Base-by-base conservation (phyloP, 2,329 filamentous ascomycete genomes). In the Dissoconium aciculare region DNA sequence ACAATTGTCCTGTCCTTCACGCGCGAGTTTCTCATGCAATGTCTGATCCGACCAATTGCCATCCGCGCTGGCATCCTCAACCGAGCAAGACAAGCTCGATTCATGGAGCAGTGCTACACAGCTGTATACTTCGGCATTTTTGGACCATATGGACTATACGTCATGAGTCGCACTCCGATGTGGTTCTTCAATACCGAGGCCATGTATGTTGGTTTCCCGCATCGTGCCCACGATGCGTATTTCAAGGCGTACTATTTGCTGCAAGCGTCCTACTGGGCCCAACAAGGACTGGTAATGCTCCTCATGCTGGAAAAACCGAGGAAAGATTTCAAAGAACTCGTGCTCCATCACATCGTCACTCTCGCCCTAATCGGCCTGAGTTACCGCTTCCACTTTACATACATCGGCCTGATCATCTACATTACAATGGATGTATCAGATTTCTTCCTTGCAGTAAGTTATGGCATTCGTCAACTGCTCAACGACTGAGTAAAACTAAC, bases 211-310 rank as follows among this genome's bases (percentile, higher is more conserved):
- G 66, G 64, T 11, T 93, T 83, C 55, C 85, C 85, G 4, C 85
- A 94, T 57, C 69, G 70, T 46, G 76, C 78, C 15, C 83, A 91
- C 52, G 76, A 80, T 40, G 80, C 66, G 35, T 47, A 69, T 23
- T 84, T 94, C 70, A 95, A 95, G 64, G 83, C 87, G 37, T 95
- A 94, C 62, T 95, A 95, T 55, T 67, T 95, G 40, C 79, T 94
- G 47, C 76, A 95, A 60, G 87, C 83, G 26, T 80, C 79, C 42
- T 95, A 93, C 66, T 95, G 87, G 87, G 74, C 80, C 3, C 85
- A 94, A 64, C 85, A 94, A 62, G 80, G 78, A 30, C 79, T 95
- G 44, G 85, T 94, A 11, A 63, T 94, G 37, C 49, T 91, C 36
- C 63, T 94, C 31, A 80, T 81, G 55, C 69, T 93, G 56, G 85